phyloP scores from a whole-genome alignment of 2,329 filamentous ascomycete species.

The Sporothrix euskadiensis region DNA sequence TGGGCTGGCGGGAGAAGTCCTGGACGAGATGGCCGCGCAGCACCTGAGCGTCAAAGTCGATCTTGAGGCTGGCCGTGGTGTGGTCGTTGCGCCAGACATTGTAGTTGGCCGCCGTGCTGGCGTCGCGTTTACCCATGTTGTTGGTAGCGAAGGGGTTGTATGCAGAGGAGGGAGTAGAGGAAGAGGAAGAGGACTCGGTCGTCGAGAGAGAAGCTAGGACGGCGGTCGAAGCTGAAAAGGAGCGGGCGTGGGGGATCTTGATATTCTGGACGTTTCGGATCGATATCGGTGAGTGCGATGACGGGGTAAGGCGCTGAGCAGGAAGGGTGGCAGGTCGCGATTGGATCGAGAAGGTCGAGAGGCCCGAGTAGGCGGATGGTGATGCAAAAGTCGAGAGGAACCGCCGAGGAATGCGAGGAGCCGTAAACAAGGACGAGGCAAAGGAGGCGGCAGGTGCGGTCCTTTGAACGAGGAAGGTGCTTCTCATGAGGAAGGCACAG shows the following conservation, averaged over 20 bases:
- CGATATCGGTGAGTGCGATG: neutral
- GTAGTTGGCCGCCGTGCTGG: slow-evolving; percentile 91
- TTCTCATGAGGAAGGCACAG: slow-evolving; percentile 18
- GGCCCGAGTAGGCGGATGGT: neutral
- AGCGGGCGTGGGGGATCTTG: neutral
- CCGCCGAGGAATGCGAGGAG: slow-evolving; percentile 10
- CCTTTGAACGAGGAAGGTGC: slow-evolving; percentile 26
- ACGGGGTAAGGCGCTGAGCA: neutral
- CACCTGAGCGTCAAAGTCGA: slow-evolving; percentile 79
- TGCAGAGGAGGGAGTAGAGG: slow-evolving; percentile 5
- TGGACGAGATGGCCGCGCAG: slow-evolving; percentile 76
- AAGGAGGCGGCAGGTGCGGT: slow-evolving; percentile 27
- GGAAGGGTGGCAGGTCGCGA: neutral
- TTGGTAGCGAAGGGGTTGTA: slow-evolving; percentile 24
- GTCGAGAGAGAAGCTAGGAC: neutral
- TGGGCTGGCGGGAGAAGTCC: slow-evolving; percentile 66
- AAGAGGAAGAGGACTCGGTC: neutral
- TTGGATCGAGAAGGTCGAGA: neutral
- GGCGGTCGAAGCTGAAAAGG: neutral
- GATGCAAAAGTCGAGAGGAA: slow-evolving; percentile 7
- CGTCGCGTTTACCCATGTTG: slow-evolving; percentile 59
- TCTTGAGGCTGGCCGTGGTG: slow-evolving; percentile 75
- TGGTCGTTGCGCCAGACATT: slow-evolving; percentile 82
- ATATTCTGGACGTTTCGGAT: slow-evolving; percentile 10
- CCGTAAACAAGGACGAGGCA: neutral